Evolutionary conservation across 2,329 filamentous ascomycete species (phyloP), one percentile per base, ranked within the genome.

Genomic region (Xylaria sp.): DNA sequence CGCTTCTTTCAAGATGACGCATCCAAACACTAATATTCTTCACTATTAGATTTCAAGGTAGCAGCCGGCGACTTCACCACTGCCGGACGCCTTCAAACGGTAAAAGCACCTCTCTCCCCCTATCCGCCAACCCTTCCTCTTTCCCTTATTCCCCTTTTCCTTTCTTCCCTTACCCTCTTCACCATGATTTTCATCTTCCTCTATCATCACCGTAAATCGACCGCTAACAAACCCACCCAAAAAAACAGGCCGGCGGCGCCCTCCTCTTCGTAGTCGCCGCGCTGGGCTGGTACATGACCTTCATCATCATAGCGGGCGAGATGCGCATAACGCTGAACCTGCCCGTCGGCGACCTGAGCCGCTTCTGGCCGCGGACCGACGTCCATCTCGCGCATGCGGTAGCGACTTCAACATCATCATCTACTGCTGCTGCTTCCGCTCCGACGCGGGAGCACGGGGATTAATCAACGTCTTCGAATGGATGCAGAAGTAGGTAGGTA

Each of bases 241-340:
- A 28, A 51, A 39, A 10, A 48, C 49, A 82, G 80, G 77, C 76
- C 46, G 81, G 80, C 3, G 82, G 80, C 2, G 81, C 80, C 2
- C 68, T 82, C 9, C 72, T 83, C 28, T 86, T 87, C 66, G 76
- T 85, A 0, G 83, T 85, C 0, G 84, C 81, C 0, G 25, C 81
- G 0, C 71, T 86, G 4, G 85, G 85, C 1, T 87, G 84, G 83
- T 86, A 86, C 68, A 85, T 86, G 77, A 82, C 83, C 10, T 82
- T 86, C 58, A 84, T 86, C 5, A 86, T 86, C 66, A 86, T 86
- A 83, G 81, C 82, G 1, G 83, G 81, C 3, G 85, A 87, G 77
- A 86, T 86, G 83, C 79, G 84, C 3, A 82, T 86, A 62, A 81
- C 82, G 0, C 68, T 86, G 46, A 83, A 79, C 33, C 78, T 86